Base-by-base conservation (phyloP, 1,284 basidiomycete genomes). In the Malassezia brasiliensis region DNA sequence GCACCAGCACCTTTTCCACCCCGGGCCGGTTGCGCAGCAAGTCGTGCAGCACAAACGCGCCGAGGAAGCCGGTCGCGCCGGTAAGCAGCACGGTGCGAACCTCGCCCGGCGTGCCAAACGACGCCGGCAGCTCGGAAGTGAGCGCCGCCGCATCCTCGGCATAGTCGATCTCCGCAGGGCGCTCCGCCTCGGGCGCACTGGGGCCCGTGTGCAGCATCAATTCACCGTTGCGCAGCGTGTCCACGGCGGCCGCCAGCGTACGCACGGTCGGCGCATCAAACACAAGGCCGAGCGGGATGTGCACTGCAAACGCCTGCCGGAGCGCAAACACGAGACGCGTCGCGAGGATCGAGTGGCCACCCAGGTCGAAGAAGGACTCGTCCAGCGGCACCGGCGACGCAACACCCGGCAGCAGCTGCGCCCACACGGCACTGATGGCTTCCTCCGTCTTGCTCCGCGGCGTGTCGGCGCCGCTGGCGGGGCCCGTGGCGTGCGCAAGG, bases 341-440 rank as follows among this genome's bases (percentile, higher is more conserved):
- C 0, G 93, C 94, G 22, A 98, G 82, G 69, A 99, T 96, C 12
- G 94, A 98, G 78, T 99, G 94, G 2, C 94, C 94, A 36, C 94
- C 94, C 30, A 98, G 81, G 76, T 99, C 94, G 77, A 96, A 98
- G 82, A 99, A 99, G 76, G 83, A 89, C 72, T 98, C 94, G 74
- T 96, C 87, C 10, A 87, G 76, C 11, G 88, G 86, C 45, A 98
- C 84, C 1, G 84, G 82, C 9, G 81, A 78, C 0, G 89, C 85
- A 3, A 87, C 81, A 52, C 84, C 86, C 6, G 90, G 89, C 10
- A 99, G 81, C 38, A 98, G 82, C 50, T 76, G 79, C 5, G 83
- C 75, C 90, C 93, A 99, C 83, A 49, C 81, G 79, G 69, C 84
- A 83, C 72, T 47, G 14, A 98, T 83, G 1, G 81, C 83, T 68